Base-by-base conservation (phyloP, 768 basidiomycete genomes). In the Collybia sp. region DNA sequence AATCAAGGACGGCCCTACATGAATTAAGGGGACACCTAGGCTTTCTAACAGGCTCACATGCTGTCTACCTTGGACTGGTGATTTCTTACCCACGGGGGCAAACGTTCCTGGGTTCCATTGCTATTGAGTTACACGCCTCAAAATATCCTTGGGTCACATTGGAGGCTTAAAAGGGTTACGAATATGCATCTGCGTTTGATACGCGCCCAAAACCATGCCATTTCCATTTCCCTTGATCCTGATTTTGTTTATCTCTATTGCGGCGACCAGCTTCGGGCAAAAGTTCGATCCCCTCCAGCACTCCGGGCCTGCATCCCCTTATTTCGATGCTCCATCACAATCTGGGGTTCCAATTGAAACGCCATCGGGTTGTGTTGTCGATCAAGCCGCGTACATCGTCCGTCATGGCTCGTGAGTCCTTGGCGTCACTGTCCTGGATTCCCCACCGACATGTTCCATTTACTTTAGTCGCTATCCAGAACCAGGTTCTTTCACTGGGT, bases 311-410 rank as follows among this genome's bases (percentile, higher is more conserved):
- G 66, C 69, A 0, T 68, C 68, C 1, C 71, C 71, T 1, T 74
- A 71, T 50, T 74, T 73, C 43, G 62, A 67, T 38, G 35, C 71
- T 3, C 70, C 72, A 1, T 57, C 64, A 2, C 70, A 67, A 46
- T 57, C 53, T 17, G 68, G 63, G 9, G 63, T 73, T 30, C 38
- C 61, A 0, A 17, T 40, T 4, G 50, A 54, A 1, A 69, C 64
- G 2, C 71, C 72, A 2, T 42, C 55, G 1, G 67, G 67, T 17
- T 74, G 71, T 45, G 52, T 57, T 2, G 69, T 74, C 0, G 71
- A 72, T 31, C 70, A 71, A 48, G 71, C 72, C 0, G 70, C 71
- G 3, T 74, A 71, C 45, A 70, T 72, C 12, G 46, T 71, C 1
- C 65, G 72, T 0, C 72, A 74, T 49, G 71, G 71, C 46, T 61